These are phyloP conservation scores for Leccinum incarnatum DNA, from an alignment of 768 basidiomycete genomes.

Conservation along the genomic window DNA sequence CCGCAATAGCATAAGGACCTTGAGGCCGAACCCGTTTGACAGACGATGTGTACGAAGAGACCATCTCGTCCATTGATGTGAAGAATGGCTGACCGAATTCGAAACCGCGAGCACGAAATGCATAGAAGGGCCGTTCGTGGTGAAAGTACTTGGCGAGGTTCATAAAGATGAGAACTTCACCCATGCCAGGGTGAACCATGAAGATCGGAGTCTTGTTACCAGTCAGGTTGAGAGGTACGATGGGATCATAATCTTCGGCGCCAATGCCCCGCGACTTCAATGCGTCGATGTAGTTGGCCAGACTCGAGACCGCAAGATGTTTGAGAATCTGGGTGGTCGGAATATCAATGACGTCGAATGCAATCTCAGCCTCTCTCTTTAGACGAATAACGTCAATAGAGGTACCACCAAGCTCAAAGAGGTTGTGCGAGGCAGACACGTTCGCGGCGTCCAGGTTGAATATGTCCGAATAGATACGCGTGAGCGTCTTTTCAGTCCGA, in stretches of 20 bases:
- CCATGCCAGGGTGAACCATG: neutral
- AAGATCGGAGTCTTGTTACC: slow-evolving; percentile 1
- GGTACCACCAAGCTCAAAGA: neutral
- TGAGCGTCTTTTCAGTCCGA: neutral
- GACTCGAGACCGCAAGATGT: neutral
- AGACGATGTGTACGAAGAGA: neutral
- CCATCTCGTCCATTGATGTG: neutral
- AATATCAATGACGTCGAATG: neutral
- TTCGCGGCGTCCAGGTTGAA: neutral
- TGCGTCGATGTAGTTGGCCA: neutral
- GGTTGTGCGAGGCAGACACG: neutral
- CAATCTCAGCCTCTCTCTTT: neutral
- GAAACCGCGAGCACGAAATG: neutral
- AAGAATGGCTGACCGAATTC: neutral
- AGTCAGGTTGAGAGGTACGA: neutral
- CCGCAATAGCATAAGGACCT: neutral
- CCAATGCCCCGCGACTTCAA: neutral
- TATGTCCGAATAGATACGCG: neutral
- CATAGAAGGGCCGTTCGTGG: neutral
- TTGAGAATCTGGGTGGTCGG: neutral
- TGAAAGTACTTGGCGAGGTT: neutral
- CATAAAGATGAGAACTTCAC: neutral
- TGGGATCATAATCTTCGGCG: slow-evolving; percentile 1
- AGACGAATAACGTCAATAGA: neutral
- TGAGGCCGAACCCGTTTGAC: neutral